A percentile compares a stretch with the other conserved stretches of the same genome.
These are phyloP conservation scores for Phlegmacium glaucopus DNA, from an alignment of 768 basidiomycete species.

Conservation along the genomic window DNA sequence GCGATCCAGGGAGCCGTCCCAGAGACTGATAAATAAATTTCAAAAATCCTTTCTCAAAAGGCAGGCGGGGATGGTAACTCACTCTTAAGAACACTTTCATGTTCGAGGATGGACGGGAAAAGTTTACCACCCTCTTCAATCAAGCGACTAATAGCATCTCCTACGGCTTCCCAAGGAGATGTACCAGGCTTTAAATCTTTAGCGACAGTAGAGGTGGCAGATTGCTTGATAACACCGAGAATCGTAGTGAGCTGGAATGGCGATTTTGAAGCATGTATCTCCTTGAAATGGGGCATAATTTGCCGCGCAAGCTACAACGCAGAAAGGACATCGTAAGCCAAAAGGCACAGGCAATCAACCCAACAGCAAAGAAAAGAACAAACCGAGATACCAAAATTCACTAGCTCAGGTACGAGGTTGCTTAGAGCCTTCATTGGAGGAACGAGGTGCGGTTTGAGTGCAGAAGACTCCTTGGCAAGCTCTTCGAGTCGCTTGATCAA, in stretches of 20 bases:
- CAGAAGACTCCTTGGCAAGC: slow-evolving; percentile 64
- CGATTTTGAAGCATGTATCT: slow-evolving; percentile 73
- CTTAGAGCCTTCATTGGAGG: slow-evolving; percentile 72
- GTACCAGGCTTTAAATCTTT: slow-evolving; percentile 63
- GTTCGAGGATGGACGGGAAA: slow-evolving; percentile 67
- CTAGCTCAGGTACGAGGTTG: slow-evolving; percentile 72
- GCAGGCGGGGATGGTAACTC: slow-evolving; percentile 19
- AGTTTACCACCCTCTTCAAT: slow-evolving; percentile 68
- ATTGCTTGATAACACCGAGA: slow-evolving; percentile 68
- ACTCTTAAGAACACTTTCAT: slow-evolving; percentile 81
- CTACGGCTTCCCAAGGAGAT: slow-evolving; percentile 77
- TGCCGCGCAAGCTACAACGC: slow-evolving; percentile 77
- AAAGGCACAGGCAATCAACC: slow-evolving; percentile 1
- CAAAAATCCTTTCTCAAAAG: not conserved
- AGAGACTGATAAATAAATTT: slow-evolving; percentile 42
- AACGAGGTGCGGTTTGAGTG: slow-evolving; percentile 67
- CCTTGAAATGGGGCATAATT: slow-evolving; percentile 81
- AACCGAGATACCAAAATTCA: slow-evolving; percentile 90
- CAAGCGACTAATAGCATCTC: slow-evolving; percentile 64
- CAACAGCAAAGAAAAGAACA: slow-evolving; percentile 17
- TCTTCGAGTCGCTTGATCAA: slow-evolving; percentile 84
- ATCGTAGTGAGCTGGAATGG: slow-evolving; percentile 75
- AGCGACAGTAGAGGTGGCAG: slow-evolving; percentile 65
- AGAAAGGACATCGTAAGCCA: not conserved
- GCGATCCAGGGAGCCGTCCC: slow-evolving; percentile 83